A percentile compares a stretch with the other conserved stretches of the same genome.
Evolutionary conservation across 108 stramenopile species (phyloP).

Genomic region (Bacterosira constricta): DNA sequence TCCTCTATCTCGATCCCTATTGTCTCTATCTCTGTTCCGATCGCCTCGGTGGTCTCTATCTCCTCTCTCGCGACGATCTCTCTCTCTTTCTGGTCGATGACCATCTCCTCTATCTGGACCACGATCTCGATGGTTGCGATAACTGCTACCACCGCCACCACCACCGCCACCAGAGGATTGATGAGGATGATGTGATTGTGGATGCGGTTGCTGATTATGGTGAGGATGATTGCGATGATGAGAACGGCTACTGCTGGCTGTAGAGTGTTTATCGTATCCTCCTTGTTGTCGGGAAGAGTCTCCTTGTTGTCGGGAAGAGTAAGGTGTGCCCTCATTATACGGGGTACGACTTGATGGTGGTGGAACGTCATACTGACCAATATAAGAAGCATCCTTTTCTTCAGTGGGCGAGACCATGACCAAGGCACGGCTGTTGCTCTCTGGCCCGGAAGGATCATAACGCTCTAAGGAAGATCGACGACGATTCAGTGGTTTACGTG

Average conservation of each 20-base stretch:
- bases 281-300: slow-evolving; percentile 12
- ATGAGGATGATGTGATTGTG: neutral
- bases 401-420: slow-evolving; percentile 20
- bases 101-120: neutral
- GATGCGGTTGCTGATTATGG: neutral
- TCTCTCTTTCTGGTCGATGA: neutral
- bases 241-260: neutral
- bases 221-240: slow-evolving; percentile 15
- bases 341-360: slow-evolving; percentile 11
- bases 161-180: neutral
- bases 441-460: slow-evolving; percentile 43
- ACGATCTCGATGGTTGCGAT: slow-evolving; percentile 4
- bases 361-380: slow-evolving; percentile 29
- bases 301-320: slow-evolving; percentile 12
- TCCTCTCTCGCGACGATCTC: slow-evolving; percentile 6
- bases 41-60: slow-evolving; percentile 8
- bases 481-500: neutral
- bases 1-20: slow-evolving; percentile 12
- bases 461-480: neutral
- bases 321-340: slow-evolving; percentile 25
- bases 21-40: slow-evolving; percentile 18
- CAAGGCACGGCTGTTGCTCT: slow-evolving; percentile 31
- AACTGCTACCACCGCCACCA: slow-evolving; percentile 1
- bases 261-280: slow-evolving; percentile 12
- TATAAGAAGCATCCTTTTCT: slow-evolving; percentile 21